phyloP scores from a whole-genome alignment of 768 basidiomycete genomes.

The Trametes punicea region DNA sequence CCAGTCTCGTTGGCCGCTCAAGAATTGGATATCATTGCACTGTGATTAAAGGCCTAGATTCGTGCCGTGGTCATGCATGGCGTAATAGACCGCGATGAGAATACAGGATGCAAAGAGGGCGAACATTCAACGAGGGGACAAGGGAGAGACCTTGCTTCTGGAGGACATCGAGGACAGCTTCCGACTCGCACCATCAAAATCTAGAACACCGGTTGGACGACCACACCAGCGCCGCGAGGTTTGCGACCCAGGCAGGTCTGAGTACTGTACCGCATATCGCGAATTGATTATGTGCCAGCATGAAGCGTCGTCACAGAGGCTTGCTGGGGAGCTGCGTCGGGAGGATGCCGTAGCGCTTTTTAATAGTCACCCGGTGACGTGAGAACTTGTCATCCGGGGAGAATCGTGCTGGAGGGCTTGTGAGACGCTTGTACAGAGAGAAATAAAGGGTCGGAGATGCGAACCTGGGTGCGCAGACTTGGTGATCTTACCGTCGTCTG shows the following conservation, averaged over 20 bases:
- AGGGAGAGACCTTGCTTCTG: too few relatives aligned
- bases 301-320: slow-evolving; percentile 58
- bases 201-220: not conserved
- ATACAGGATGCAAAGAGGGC: not conserved
- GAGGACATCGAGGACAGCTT: not conserved
- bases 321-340: slow-evolving; percentile 87
- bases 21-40: not conserved
- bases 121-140: too few relatives aligned
- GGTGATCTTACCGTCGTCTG: slow-evolving; percentile 75
- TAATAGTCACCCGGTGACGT: slow-evolving; percentile 94
- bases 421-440: slow-evolving; percentile 1
- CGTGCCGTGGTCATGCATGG: not conserved
- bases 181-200: not conserved
- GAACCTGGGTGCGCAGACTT: slow-evolving; percentile 97
- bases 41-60: not conserved
- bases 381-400: slow-evolving; percentile 99
- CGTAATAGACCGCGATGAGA: not conserved
- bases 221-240: not conserved
- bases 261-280: not conserved
- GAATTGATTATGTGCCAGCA: not conserved
- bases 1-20: not conserved
- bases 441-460: slow-evolving; percentile 20
- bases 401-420: slow-evolving; percentile 70
- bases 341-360: slow-evolving; percentile 87
- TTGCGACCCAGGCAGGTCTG: not conserved